Base-by-base conservation (phyloP, 1,284 basidiomycete genomes). In the Cerrena zonata region DNA sequence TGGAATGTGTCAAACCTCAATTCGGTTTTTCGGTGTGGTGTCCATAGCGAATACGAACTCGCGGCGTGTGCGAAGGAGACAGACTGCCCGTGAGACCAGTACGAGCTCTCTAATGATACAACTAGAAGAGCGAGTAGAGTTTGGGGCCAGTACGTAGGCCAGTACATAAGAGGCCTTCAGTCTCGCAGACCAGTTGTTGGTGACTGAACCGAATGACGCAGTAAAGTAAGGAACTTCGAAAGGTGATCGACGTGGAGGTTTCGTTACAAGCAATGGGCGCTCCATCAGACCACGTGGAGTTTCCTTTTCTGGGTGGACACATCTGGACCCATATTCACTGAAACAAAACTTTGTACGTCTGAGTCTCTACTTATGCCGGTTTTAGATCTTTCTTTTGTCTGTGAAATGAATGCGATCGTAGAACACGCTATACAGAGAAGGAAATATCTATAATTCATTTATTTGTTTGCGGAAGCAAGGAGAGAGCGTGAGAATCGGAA, bases 131-230 rank as follows among this genome's bases (percentile, higher is more conserved):
- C 68, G 39, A 84, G 62, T 47, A 84, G 66, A 56, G 74, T 72
- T 65, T 75, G 71, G 47, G 77, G 82, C 80, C 82, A 84, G 63
- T 74, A 72, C 51, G 69, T 69, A 60, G 74, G 71, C 82, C 80
- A 84, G 75, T 76, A 78, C 86, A 89, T 89, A 61, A 7, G 30
- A 34, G 30, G 30, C 30, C 30, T 15, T 34, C 7, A 34, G 7
- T n/a, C n/a, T n/a, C n/a, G n/a, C n/a, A n/a, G 7, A 34, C 30
- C 15, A 34, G 7, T 34, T 34, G 30, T 7, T 7, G 30, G 15
- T 34, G 30, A 34, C 30, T 7, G 30, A 34, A 34, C 19, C 3
- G 21, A 19, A 23, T 22, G 41, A 13, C 19, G 5, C 39, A 10
- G 34, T 15, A 15, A 39, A 15, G 13, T 39, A 39, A 18, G 34